Conservation (phyloP, 2,329 filamentous ascomycete genomes). For the Rhynchosporium agropyri region DNA sequence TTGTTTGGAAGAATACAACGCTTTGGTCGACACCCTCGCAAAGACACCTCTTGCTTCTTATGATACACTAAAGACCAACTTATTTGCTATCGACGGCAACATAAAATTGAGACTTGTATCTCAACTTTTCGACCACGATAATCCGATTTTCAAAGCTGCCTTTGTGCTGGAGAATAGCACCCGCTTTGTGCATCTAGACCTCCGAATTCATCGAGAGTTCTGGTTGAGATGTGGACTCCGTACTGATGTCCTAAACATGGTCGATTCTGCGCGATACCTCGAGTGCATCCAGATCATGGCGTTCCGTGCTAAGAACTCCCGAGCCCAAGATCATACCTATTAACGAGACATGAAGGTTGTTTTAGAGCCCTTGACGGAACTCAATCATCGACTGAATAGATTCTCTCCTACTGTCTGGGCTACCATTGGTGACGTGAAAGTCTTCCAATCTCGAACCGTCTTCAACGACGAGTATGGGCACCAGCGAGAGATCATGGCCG, state of each 20-base stretch:
- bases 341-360: conserved; percentile 22
- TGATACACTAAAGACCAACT: not conserved
- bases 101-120: conserved; percentile 23
- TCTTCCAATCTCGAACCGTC: conserved; percentile 27
- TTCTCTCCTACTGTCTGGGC: conserved; percentile 19
- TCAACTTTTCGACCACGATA: conserved; percentile 36
- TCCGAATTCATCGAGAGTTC: conserved; percentile 26
- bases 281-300: conserved; percentile 30
- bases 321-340: conserved; percentile 18
- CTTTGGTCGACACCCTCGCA: conserved; percentile 16
- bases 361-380: conserved; percentile 26
- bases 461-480: conserved; percentile 27
- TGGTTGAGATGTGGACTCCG: conserved; percentile 34
- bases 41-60: not conserved
- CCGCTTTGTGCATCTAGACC: conserved; percentile 34
- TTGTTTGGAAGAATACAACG: conserved; percentile 19
- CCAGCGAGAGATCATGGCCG: conserved; percentile 24
- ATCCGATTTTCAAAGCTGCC: conserved; percentile 36
- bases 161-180: conserved; percentile 31
- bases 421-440: conserved; percentile 15
- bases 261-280: conserved; percentile 29
- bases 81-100: conserved; percentile 33
- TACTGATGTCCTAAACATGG: conserved; percentile 15
- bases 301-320: conserved; percentile 13
- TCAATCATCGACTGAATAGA: conserved; percentile 8